Conservation (phyloP, 306 rosid genomes). For the Cucurbita ficifolia region DNA sequence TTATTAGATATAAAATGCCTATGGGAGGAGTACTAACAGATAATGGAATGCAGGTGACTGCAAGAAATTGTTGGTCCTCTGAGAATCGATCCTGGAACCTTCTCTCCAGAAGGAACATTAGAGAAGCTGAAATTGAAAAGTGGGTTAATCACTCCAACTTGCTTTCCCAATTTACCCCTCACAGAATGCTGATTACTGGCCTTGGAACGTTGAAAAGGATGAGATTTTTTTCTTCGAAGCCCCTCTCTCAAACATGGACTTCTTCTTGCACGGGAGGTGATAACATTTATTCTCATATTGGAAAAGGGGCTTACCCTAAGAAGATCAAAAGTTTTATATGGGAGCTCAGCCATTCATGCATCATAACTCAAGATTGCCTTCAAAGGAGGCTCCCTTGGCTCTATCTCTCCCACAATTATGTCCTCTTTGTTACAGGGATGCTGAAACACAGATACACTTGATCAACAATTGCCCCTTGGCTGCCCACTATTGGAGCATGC, state of each 20-base stretch:
- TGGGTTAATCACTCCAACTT: not conserved
- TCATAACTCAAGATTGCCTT: not conserved
- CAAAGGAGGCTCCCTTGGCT: not conserved
- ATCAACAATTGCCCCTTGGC: not conserved
- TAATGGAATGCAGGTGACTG: not conserved
- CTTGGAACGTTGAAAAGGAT: not conserved
- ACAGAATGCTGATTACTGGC: not conserved
- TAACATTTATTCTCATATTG: not conserved
- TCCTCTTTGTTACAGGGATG: not conserved
- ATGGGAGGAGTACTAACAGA: not conserved
- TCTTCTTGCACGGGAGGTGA: not conserved
- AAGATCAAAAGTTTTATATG: too few relatives aligned
- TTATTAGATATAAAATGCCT: not conserved
- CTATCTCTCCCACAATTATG: not conserved
- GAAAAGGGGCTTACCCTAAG: not conserved
- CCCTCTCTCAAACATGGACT: not conserved
- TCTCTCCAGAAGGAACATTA: not conserved
- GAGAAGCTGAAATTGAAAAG: not conserved
- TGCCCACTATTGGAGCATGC: not conserved
- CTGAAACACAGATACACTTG: not conserved
- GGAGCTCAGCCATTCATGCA: not conserved
- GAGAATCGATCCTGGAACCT: not conserved
- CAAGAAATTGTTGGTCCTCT: not conserved
- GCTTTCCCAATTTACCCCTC: not conserved
- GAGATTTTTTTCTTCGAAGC: not conserved